Evolutionary conservation across 163 green algal species (phyloP).

Genomic region (Scenedesmus sp.): DNA sequence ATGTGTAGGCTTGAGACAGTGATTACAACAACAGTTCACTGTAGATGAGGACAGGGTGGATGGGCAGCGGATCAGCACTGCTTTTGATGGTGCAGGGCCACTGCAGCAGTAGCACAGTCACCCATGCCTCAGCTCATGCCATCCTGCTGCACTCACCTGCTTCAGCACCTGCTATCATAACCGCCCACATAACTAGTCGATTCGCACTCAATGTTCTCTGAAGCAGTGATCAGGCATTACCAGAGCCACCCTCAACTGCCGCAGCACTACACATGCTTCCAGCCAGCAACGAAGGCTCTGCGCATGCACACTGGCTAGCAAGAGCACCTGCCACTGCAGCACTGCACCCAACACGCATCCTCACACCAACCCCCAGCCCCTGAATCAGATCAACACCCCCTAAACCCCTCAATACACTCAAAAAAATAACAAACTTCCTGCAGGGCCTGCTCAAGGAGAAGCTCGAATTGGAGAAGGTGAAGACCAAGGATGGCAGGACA

Average conservation of each 20-base stretch:
- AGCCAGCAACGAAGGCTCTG: not conserved
- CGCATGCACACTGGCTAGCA: not conserved
- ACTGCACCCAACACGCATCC: not conserved
- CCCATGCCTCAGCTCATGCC: not conserved
- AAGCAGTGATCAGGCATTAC: not conserved
- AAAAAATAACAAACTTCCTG: not conserved
- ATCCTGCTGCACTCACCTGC: not conserved
- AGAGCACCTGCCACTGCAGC: not conserved
- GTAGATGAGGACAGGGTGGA: not conserved
- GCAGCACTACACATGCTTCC: not conserved
- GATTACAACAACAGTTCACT: not conserved
- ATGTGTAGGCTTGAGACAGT: not conserved
- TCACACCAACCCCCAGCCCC: not conserved
- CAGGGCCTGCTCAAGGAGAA: slow-evolving; percentile 90
- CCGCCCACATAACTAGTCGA: not conserved
- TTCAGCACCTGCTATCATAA: not conserved
- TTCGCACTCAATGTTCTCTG: too few species aligned
- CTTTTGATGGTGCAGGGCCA: not conserved
- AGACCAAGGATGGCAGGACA: slow-evolving; percentile 65
- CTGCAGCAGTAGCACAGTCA: not conserved
- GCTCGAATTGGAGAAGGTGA: slow-evolving; percentile 83
- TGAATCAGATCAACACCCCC: not conserved
- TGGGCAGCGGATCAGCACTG: not conserved
- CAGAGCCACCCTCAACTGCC: not conserved
- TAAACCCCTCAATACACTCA: not conserved